Base-by-base conservation (phyloP, 2,329 filamentous ascomycete species). In the Penicillium occitanis region DNA sequence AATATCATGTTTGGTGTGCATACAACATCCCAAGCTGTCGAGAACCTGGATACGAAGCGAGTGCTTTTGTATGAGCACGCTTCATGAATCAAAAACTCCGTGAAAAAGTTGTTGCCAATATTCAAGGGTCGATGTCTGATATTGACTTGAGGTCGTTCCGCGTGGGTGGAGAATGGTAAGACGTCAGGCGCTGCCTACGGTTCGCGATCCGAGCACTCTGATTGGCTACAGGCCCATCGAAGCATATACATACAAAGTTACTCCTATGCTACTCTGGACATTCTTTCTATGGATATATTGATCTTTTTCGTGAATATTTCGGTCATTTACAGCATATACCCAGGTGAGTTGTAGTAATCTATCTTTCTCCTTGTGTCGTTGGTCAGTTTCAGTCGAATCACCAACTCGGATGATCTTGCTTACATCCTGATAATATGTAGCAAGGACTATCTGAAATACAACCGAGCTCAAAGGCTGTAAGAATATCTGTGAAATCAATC, bases 111-210 rank as follows among this genome's bases (percentile, higher is more conserved):
- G 53, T 58, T n/a, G 55, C 19, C 10, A 40, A 13, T 51, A 48
- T 42, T 46, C 33, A 61, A 44, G 63, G 28, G 22, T 17, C 4
- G 42, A 4, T 25, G 55, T 51, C 50, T 61, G 35, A 42, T 59
- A 48, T 64, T 42, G 63, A 50, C 37, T 33, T 51, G 22, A 30
- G 37, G 55, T 19, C 13, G 44, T 48, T 55, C 40, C 59, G 50
- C 25, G 33, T 57, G 30, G 64, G 50, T 63, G 59, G 59, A 53
- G 50, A 33, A 33, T 33, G 22, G 57, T 5, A 62, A 46, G 64
- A 66, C 58, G 58, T 62, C 59, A 62, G 35, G 35, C 25, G 42
- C 28, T 35, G 13, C 37, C 30, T 35, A 30, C 44, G 60, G 44
- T 35, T 51, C 25, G 58, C 22, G 42, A 30, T 35, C 22, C 44